Percentiles rank a stretch among this genome's conserved stretches.
Conservation (phyloP, 2,329 filamentous ascomycete species). For the Paracamarosporium sp. region DNA sequence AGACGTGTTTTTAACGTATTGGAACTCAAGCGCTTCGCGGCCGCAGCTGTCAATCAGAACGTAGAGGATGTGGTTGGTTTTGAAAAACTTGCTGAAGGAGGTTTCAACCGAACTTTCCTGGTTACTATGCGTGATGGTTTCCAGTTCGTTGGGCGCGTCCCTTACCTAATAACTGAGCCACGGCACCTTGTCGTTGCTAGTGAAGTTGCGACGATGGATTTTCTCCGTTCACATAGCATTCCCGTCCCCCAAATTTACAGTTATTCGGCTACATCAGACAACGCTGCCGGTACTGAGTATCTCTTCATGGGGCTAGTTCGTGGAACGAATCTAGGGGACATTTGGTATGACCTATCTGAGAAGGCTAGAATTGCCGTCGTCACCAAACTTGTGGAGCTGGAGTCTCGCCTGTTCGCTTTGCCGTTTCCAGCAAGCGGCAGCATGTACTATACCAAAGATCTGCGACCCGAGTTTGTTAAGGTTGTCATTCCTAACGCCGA, state of each 20-base stretch:
- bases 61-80: constrained; percentile 28
- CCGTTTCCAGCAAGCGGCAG: constrained; percentile 41
- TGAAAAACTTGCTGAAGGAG: constrained; percentile 32
- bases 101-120: constrained; percentile 33
- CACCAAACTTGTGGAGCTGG: constrained; percentile 35
- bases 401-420: constrained; percentile 32
- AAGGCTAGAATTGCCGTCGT: constrained; percentile 31
- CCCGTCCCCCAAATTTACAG: constrained; percentile 46
- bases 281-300: constrained; percentile 49
- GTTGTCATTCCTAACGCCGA: constrained; percentile 20
- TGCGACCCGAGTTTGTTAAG: constrained; percentile 11
- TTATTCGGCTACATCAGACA: constrained; percentile 43
- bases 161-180: constrained; percentile 30
- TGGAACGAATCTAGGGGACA: constrained; percentile 40
- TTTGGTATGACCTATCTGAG: constrained; percentile 37
- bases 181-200: constrained; percentile 40
- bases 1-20: constrained; percentile 25
- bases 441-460: constrained; percentile 34
- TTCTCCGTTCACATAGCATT: constrained; percentile 38
- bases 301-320: constrained; percentile 47
- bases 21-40: constrained; percentile 35
- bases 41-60: constrained; percentile 27
- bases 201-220: constrained; percentile 48
- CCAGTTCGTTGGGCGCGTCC: constrained; percentile 31
- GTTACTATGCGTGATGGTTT: constrained; percentile 34